These are phyloP conservation scores for Pleurotus salmoneostramineus DNA, from an alignment of 768 basidiomycete genomes.

Conservation along the genomic window DNA sequence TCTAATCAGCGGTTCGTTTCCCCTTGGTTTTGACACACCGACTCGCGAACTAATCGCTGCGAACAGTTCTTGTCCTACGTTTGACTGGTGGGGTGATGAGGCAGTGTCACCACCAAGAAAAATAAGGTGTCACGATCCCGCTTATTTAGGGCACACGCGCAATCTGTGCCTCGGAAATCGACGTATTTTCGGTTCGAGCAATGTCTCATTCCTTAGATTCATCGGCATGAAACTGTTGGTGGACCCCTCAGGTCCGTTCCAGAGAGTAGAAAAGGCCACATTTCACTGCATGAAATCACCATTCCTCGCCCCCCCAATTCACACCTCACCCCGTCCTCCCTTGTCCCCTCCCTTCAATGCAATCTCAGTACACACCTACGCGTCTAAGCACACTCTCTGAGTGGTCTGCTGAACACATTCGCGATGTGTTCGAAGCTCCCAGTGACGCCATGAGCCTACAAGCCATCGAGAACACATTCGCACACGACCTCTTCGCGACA, in stretches of 20 bases:
- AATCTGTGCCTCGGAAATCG: conserved; percentile 7
- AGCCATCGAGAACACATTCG: conserved; percentile 44
- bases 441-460: conserved; percentile 36
- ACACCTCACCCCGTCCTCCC: not conserved
- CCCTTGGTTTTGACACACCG: conserved; percentile 7
- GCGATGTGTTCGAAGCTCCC: conserved; percentile 44
- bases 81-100: not conserved
- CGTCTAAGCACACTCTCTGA: conserved; percentile 38
- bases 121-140: not conserved
- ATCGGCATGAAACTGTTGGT: not conserved
- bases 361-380: conserved; percentile 4
- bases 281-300: not conserved
- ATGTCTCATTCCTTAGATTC: conserved; percentile 5
- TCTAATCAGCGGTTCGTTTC: conserved; percentile 7
- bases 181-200: conserved; percentile 4
- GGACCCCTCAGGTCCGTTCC: not conserved
- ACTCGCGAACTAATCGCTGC: conserved; percentile 8
- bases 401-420: conserved; percentile 49
- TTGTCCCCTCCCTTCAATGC: conserved; percentile 6
- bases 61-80: not conserved
- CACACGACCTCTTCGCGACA: conserved; percentile 31
- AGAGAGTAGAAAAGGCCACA: conserved; percentile 6
- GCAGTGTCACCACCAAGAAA: not conserved
- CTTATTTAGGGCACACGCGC: conserved; percentile 5
- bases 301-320: not conserved